These are phyloP conservation scores for Puccinellia tenuiflora DNA, from an alignment of 176 grass and related monocot species.

Conservation along the genomic window DNA sequence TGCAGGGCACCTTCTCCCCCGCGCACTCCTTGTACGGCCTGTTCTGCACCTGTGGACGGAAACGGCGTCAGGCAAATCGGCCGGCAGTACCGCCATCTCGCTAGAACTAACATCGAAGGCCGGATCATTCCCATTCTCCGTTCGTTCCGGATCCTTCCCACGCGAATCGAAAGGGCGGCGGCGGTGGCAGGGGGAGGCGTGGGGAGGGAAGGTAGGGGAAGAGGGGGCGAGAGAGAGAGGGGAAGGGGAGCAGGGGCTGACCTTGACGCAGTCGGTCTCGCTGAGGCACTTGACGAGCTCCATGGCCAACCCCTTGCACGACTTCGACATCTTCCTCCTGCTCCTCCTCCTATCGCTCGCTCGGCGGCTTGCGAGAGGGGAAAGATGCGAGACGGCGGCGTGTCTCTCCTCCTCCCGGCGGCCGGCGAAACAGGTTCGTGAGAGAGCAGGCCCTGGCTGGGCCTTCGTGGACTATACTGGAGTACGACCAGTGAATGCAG, in stretches of 20 bases:
- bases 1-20: conserved; percentile 87
- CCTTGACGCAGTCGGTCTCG: conserved; percentile 88
- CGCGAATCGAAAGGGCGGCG: background rate
- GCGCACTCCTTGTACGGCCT: conserved; percentile 87
- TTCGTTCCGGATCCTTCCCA: background rate
- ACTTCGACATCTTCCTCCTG: conserved; percentile 53
- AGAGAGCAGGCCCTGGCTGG: background rate
- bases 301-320: conserved; percentile 91
- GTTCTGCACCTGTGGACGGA: conserved; percentile 60
- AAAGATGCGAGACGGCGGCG: conserved; percentile 1
- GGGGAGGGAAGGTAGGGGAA: background rate
- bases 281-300: conserved; percentile 99
- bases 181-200: background rate
- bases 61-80: background rate
- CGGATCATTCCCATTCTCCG: background rate
- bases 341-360: background rate
- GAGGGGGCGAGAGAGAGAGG: background rate
- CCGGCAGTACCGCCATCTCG: background rate
- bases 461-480: background rate
- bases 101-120: background rate
- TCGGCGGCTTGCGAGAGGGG: background rate
- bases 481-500: background rate
- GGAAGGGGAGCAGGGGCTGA: background rate
- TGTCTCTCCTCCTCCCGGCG: background rate
- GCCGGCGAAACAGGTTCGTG: background rate